Evolutionary conservation across 2,329 filamentous ascomycete genomes (phyloP), one percentile per base, ranked within the genome.

Genomic region (Diaporthe nobilis): DNA sequence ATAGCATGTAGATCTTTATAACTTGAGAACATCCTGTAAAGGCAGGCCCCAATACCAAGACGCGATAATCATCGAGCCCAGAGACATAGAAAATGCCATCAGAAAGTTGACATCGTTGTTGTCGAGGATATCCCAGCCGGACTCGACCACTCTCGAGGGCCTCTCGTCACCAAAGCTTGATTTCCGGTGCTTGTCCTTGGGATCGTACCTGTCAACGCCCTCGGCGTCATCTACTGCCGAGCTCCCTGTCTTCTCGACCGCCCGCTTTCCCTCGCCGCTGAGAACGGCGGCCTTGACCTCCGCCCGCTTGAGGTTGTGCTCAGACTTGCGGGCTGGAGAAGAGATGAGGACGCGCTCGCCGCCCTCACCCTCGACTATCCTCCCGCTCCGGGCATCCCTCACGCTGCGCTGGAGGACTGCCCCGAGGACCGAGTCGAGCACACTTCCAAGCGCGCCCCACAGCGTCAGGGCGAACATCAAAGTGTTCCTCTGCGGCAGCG

Each of bases 101-200:
- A 96, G 83, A 75, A 98, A 91, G 83, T 99, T 99, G 80, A 99
- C 95, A 73, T 94, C 94, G 83, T 99, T 99, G 84, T 99, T 99
- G 84, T 98, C 95, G 75, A 99, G 87, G 77, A 97, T 83, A 82
- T 98, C 90, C 90, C 85, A 88, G 70, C 82, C 95, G 79, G 87
- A 93, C 84, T 94, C 91, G 9, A 93, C 84, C 7, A 92, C 86
- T 25, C 93, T 87, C 71, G 92, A 92, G 76, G 93, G 90, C 80
- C 87, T 88, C 74, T 88, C 85, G 75, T 88, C 86, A 3, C 90
- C 85, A 86, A 90, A 89, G 80, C 87, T 91, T 9, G 88, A 79
- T 80, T 84, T 85, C 58, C 89, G 86, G 74, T 88, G 84, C 82
- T 87, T 89, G 79, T 88, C 85, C 73, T 84, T 85, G 10, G 85